Conservation (phyloP, 139 green algal species). For the Trebouxia sp. region DNA sequence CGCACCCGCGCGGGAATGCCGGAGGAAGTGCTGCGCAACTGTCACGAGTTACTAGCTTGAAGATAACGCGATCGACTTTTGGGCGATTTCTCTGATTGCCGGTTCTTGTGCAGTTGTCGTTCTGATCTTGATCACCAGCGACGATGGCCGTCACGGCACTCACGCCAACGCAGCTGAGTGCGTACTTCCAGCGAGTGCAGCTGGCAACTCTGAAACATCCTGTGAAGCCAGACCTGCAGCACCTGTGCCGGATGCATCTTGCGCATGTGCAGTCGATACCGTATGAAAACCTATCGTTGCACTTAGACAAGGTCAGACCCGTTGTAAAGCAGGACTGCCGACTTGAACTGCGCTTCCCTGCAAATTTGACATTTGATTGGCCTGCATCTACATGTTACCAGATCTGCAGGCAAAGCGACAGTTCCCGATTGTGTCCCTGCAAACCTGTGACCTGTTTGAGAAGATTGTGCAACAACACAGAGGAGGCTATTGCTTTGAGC, state of each 20-base stretch:
- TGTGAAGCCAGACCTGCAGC: background rate
- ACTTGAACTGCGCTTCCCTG: background rate
- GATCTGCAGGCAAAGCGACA: background rate
- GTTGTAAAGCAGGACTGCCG: background rate
- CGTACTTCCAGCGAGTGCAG: too few species aligned
- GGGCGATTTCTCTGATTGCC: too few species aligned
- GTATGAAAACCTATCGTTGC: conserved; percentile 20
- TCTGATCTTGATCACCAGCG: too few species aligned
- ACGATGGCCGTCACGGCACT: too few species aligned
- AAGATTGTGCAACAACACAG: background rate
- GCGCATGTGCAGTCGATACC: conserved; percentile 1
- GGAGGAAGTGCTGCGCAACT: too few species aligned
- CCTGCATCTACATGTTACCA: background rate
- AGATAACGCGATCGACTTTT: too few species aligned
- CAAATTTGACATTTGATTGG: background rate
- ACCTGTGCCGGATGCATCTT: background rate
- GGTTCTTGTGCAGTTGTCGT: too few species aligned
- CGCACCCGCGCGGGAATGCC: too few species aligned
- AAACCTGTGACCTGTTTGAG: background rate
- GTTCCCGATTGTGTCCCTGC: background rate
- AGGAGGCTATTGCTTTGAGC: conserved; percentile 8
- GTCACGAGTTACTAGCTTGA: too few species aligned
- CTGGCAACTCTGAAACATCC: too few species aligned
- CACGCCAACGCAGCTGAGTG: too few species aligned
- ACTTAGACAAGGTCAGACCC: background rate